phyloP scores from a whole-genome alignment of 2,329 filamentous ascomycete genomes.

The Aspergillus arachidicola region DNA sequence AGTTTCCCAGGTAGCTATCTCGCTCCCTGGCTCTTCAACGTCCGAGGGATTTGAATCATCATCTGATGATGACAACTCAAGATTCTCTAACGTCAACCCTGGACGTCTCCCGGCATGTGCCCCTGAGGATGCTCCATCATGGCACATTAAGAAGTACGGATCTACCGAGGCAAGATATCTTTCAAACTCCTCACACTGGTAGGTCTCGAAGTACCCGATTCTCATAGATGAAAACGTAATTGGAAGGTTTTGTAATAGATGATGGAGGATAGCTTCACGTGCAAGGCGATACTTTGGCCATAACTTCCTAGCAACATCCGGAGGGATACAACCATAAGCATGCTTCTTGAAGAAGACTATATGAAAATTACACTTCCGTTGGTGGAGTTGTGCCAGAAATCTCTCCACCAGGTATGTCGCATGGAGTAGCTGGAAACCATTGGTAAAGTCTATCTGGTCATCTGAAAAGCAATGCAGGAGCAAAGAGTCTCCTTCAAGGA shows the following conservation, averaged over 20 bases:
- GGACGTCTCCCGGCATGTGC: background rate
- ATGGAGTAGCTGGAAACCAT: slow-evolving; percentile 72
- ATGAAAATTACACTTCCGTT: slow-evolving; percentile 70
- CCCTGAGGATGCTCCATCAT: slow-evolving; percentile 55
- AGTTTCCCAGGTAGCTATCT: background rate
- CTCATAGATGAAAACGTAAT: slow-evolving; percentile 40
- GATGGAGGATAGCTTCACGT: slow-evolving; percentile 65
- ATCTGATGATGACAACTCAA: background rate
- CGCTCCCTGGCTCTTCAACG: background rate
- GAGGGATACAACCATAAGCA: slow-evolving; percentile 57
- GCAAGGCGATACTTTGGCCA: slow-evolving; percentile 62
- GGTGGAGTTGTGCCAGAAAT: slow-evolving; percentile 62
- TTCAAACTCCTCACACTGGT: slow-evolving; percentile 52
- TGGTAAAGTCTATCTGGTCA: slow-evolving; percentile 62
- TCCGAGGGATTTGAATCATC: background rate
- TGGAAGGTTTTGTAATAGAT: slow-evolving; percentile 56
- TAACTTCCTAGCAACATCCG: slow-evolving; percentile 31
- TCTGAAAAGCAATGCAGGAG: slow-evolving; percentile 66
- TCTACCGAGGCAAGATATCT: slow-evolving; percentile 58
- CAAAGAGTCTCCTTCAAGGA: slow-evolving; percentile 74
- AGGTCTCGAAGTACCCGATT: slow-evolving; percentile 18
- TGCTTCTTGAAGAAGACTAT: slow-evolving; percentile 67
- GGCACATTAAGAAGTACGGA: slow-evolving; percentile 69
- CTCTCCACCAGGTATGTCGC: slow-evolving; percentile 69
- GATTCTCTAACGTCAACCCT: background rate